These are phyloP conservation scores for Cicer cuneatum DNA, from an alignment of 306 rosid genomes.

Conservation along the genomic window DNA sequence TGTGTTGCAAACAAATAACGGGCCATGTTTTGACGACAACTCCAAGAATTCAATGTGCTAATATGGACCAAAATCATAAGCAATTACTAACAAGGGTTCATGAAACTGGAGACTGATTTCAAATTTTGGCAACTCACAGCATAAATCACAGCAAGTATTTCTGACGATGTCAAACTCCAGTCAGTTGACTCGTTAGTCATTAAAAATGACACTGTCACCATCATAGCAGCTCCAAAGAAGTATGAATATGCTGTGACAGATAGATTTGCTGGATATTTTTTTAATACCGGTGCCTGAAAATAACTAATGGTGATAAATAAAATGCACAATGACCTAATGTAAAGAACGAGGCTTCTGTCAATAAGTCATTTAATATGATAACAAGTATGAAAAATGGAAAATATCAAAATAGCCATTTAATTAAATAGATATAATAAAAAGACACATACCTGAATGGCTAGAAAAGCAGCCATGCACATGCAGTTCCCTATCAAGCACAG, in stretches of 20 bases:
- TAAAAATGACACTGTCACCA: slow-evolving; percentile 72
- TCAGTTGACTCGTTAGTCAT: slow-evolving; percentile 62
- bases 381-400: slow-evolving; percentile 1
- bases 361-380: slow-evolving; percentile 25
- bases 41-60: background rate
- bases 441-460: slow-evolving; percentile 79
- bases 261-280: slow-evolving; percentile 76
- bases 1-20: slow-evolving; percentile 34
- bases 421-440: slow-evolving; percentile 14
- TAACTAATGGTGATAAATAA: slow-evolving; percentile 36
- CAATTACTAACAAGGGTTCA: slow-evolving; percentile 15
- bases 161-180: slow-evolving; percentile 80
- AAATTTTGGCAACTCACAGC: slow-evolving; percentile 65
- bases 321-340: background rate
- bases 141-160: slow-evolving; percentile 79
- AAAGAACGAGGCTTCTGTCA: slow-evolving; percentile 2
- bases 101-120: slow-evolving; percentile 30
- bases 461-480: slow-evolving; percentile 91
- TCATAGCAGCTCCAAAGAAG: slow-evolving; percentile 69
- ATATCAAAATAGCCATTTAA: background rate
- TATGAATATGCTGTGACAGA: slow-evolving; percentile 88
- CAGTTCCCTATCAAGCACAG: slow-evolving; percentile 90
- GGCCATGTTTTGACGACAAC: slow-evolving; percentile 28
- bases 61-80: slow-evolving; percentile 22
- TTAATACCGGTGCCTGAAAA: slow-evolving; percentile 85